Percentiles rank a stretch among this genome's conserved stretches.
phyloP scores from a whole-genome alignment of 179 eudicot genomes.

The Beta lomatogona region DNA sequence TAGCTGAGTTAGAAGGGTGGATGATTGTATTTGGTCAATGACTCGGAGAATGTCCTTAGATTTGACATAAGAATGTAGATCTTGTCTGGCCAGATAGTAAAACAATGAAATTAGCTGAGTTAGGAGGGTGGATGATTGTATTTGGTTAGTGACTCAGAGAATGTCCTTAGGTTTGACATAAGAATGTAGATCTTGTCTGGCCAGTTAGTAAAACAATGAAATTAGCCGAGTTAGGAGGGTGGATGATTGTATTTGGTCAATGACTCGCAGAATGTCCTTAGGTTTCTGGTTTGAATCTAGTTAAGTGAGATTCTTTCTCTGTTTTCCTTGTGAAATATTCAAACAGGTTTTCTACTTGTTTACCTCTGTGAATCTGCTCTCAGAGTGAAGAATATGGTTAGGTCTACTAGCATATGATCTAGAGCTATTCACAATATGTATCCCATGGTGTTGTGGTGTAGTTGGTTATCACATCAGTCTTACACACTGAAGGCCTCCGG shows the following conservation, averaged over 20 bases:
- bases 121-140: background rate
- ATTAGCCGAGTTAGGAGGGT: no score
- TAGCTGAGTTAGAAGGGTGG: constrained; percentile 2
- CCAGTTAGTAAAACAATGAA: no score
- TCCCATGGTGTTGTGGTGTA: background rate
- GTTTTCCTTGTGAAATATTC: background rate
- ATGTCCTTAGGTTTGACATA: background rate
- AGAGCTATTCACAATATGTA: background rate
- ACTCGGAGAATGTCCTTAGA: constrained; percentile 44
- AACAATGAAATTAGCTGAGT: no score
- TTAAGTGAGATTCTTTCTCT: background rate
- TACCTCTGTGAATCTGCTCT: background rate
- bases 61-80: background rate
- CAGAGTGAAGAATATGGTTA: background rate
- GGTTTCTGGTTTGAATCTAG: background rate
- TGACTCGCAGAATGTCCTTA: background rate
- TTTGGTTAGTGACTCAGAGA: background rate
- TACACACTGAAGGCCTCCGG: background rate
- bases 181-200: no score
- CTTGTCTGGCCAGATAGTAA: no score
- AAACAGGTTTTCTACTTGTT: background rate
- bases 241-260: background rate
- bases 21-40: background rate
- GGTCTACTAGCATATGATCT: background rate
- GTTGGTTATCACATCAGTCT: background rate